Evolutionary conservation across 2,329 filamentous ascomycete species (phyloP).

Genomic region (Fusarium dlaminii): DNA sequence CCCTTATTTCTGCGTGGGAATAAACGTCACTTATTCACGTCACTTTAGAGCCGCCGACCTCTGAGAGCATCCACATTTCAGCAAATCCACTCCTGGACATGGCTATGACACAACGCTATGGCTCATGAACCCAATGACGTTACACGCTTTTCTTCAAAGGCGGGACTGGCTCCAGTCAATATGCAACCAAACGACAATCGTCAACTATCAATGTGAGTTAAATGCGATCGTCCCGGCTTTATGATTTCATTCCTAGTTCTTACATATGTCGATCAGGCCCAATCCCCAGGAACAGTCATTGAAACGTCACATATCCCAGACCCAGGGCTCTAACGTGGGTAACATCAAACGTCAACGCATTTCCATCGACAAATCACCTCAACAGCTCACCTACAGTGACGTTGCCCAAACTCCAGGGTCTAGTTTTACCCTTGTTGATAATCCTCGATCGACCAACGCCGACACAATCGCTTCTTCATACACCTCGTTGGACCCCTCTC

Average conservation of each 20-base stretch:
- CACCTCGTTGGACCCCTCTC: neutral
- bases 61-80: slow-evolving; percentile 30
- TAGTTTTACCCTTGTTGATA: slow-evolving; percentile 2
- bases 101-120: slow-evolving; percentile 32
- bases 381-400: neutral
- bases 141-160: slow-evolving; percentile 26
- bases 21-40: slow-evolving; percentile 29
- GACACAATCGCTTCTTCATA: neutral
- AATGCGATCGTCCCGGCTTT: slow-evolving; percentile 8
- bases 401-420: slow-evolving; percentile 7
- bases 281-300: slow-evolving; percentile 10
- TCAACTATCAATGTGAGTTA: slow-evolving; percentile 28
- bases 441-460: slow-evolving; percentile 13
- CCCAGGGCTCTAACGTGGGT: slow-evolving; percentile 4
- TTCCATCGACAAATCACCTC: slow-evolving; percentile 12
- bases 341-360: slow-evolving; percentile 24
- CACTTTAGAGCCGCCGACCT: slow-evolving; percentile 14
- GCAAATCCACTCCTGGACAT: slow-evolving; percentile 27
- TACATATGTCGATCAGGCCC: slow-evolving; percentile 27
- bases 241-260: slow-evolving; percentile 33
- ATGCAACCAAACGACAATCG: slow-evolving; percentile 27
- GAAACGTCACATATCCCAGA: slow-evolving; percentile 25
- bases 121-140: slow-evolving; percentile 30
- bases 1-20: slow-evolving; percentile 11
- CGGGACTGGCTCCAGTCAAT: slow-evolving; percentile 27